These are phyloP conservation scores for Macrolepiota albuminosa DNA, from an alignment of 768 basidiomycete genomes.

Conservation along the genomic window DNA sequence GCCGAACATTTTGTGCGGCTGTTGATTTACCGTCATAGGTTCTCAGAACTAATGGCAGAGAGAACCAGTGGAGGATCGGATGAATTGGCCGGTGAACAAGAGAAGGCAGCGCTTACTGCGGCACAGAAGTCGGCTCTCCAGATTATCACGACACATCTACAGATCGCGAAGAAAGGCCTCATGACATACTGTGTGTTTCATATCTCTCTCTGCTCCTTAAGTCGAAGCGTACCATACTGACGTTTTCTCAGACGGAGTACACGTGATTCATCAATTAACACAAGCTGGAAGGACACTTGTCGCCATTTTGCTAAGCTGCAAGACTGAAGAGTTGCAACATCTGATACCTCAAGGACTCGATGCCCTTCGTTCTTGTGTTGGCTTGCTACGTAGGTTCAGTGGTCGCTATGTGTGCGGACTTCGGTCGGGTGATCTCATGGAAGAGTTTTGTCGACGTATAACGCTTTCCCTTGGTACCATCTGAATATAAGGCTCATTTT, in stretches of 20 bases:
- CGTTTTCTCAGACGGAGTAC: slow-evolving; percentile 69
- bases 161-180: slow-evolving; percentile 80
- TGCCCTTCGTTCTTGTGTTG: slow-evolving; percentile 82
- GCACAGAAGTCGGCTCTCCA: slow-evolving; percentile 77
- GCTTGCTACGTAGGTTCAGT: slow-evolving; percentile 83
- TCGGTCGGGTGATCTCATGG: slow-evolving; percentile 87
- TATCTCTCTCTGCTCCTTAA: not conserved
- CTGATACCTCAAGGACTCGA: slow-evolving; percentile 81
- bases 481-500: slow-evolving; percentile 4
- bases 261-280: slow-evolving; percentile 93
- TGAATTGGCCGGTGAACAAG: slow-evolving; percentile 61
- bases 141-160: slow-evolving; percentile 77
- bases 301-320: slow-evolving; percentile 83
- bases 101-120: slow-evolving; percentile 72
- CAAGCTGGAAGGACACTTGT: slow-evolving; percentile 90
- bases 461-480: slow-evolving; percentile 17
- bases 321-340: slow-evolving; percentile 69
- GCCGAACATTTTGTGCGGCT: slow-evolving; percentile 84
- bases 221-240: not conserved
- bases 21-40: slow-evolving; percentile 86
- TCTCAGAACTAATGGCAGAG: slow-evolving; percentile 73
- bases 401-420: slow-evolving; percentile 90
- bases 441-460: slow-evolving; percentile 86
- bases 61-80: slow-evolving; percentile 45
- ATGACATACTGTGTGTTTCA: slow-evolving; percentile 88